Base-by-base conservation (phyloP, 2,329 filamentous ascomycete genomes). In the Pseudogymnoascus sp. region DNA sequence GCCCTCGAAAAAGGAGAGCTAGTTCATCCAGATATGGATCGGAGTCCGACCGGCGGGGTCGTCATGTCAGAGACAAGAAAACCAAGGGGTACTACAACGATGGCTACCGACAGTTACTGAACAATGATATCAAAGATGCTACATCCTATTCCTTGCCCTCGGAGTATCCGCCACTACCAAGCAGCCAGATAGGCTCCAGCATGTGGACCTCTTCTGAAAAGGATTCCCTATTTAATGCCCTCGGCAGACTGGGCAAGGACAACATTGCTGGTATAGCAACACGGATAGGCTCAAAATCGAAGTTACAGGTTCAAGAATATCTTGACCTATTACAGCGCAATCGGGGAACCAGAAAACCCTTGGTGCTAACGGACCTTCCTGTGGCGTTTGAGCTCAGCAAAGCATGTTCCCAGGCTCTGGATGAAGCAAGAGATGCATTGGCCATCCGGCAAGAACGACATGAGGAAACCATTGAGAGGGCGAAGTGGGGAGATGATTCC, bases 151-250 rank as follows among this genome's bases (percentile, higher is more conserved):
- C 62, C 15, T 71, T 74, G 60, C 68, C 69, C 48, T 65, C 65
- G 12, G 68, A 70, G 2, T 64, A 73, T n/a, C 52, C 60, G 21
- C 65, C 67, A 13, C 69, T 80, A 62, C 63, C 72, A 58, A 59
- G 75, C 36, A 80, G 81, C 1, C 88, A 91, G 68, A 75, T 92
- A 59, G 92, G 91, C 21, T 78, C 84, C 27, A 85, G 86, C 0
- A 67, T 74, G 9, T 97, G 93, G 93, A 86, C 82, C 0, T 64
- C 80, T 0, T 68, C 76, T 1, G 92, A 97, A 70, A 96, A 96
- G 71, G 76, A 81, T 1, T 67, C 77, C 0, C 82, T 96, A 63
- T 96, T 90, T 71, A 77, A 82, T 12, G 81, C 83, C 0, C 72
- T 95, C 2, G 78, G 80, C 1, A 82, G 82, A 0, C 78, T 88